Base-by-base conservation (phyloP, 305 asterid genomes). In the Fraxinus velutina region DNA sequence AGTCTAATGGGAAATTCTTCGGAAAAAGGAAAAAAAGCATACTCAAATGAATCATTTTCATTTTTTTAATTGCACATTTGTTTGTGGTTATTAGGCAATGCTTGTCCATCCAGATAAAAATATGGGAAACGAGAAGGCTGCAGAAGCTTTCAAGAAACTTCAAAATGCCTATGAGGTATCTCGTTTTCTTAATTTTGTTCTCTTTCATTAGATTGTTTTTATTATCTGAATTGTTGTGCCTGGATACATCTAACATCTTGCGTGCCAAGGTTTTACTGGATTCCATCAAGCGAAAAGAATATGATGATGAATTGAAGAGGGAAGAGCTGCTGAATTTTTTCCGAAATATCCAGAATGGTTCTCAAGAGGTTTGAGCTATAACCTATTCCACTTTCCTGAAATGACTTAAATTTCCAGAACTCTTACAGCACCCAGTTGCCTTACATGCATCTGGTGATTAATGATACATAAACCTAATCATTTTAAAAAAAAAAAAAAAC, bases 101-200 rank as follows among this genome's bases (percentile, higher is more conserved):
- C 93, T 96, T 84, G 99, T 96, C 52, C 99, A 96, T 88, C 99
- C 99, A 76, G 99, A 95, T 89, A 95, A 95, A 90, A 96, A 96
- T 85, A 92, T 96, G 97, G 97, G 99, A 70, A 91, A 96, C 72
- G 98, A 92, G 86, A 94, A 86, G 89, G 97, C 99, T 84, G 99
- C 89, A 27, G 99, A 96, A 87, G 99, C 99, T 86, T 96, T 96
- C 88, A 90, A 92, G 91, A 94, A 91, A 85, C 98, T 96, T 87
- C 99, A 96, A 89, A 96, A 94, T 84, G 99, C 98, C 82, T 96
- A 96, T 75, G 99, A 95, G 97, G 99, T 87, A 57, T 70, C 19
- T 83, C 24, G 83, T 79, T 73, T 78, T 52, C 77, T 75, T 75
- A 76, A 70, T 39, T 17, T 39, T 30, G 29, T 5, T 17, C 2